Evolutionary conservation across 2,329 filamentous ascomycete species (phyloP).

Genomic region (Phialophora macrospora): DNA sequence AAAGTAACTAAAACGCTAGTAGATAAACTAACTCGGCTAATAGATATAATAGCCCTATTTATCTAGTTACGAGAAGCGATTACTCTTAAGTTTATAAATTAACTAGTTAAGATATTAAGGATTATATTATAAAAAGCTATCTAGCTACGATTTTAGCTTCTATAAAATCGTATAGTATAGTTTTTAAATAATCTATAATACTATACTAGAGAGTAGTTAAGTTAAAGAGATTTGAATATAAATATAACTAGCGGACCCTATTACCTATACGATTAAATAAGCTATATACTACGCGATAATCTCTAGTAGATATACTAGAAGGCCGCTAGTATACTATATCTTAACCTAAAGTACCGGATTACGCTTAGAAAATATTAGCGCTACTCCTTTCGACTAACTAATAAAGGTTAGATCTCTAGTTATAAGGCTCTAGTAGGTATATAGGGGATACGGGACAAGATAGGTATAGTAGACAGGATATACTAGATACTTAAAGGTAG

Average conservation of each 20-base stretch:
- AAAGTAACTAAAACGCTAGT: too few relatives aligned
- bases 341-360: background rate
- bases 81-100: too few relatives aligned
- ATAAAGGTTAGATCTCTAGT: too few relatives aligned
- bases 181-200: background rate
- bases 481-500: too few relatives aligned
- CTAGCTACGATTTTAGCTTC: background rate
- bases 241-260: background rate
- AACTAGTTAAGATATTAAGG: background rate
- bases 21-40: too few relatives aligned
- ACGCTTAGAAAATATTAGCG: background rate
- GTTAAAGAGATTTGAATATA: background rate
- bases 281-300: background rate
- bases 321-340: background rate
- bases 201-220: background rate
- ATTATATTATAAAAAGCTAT: background rate
- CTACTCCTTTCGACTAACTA: too few relatives aligned
- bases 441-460: too few relatives aligned
- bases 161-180: background rate
- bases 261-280: background rate
- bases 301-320: slow-evolving; percentile 13
- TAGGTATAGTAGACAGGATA: too few relatives aligned
- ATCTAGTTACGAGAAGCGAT: too few relatives aligned
- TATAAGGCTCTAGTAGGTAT: too few relatives aligned
- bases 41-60: too few relatives aligned